A percentile compares a stretch with the other conserved stretches of the same genome.
These are phyloP conservation scores for Ailanthus altissimus DNA, from an alignment of 345 rosid species.

Conservation along the genomic window DNA sequence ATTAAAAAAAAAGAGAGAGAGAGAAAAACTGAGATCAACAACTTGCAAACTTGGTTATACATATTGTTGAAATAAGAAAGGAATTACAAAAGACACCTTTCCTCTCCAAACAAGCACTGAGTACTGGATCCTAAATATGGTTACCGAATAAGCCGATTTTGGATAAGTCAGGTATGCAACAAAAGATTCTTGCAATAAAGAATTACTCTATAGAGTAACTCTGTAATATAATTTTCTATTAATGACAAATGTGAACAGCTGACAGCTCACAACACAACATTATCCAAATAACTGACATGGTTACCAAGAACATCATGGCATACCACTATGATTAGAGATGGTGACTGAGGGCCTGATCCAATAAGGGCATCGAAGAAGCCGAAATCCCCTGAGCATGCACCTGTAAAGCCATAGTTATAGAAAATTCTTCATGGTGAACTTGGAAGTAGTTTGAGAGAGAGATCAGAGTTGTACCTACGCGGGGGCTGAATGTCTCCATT, in stretches of 20 bases:
- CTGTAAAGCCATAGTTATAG: constrained; percentile 40
- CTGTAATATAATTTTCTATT: background rate
- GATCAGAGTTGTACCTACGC: constrained; percentile 56
- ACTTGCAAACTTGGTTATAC: constrained; percentile 1
- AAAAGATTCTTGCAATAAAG: background rate
- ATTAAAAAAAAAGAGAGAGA: background rate
- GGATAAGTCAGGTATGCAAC: background rate
- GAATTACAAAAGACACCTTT: background rate
- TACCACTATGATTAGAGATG: constrained; percentile 78
- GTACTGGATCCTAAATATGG: background rate
- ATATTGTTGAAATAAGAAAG: background rate
- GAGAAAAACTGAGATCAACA: background rate
- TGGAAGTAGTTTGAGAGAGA: constrained; percentile 17
- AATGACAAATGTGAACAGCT: background rate
- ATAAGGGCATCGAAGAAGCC: constrained; percentile 84
- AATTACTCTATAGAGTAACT: background rate
- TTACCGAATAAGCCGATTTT: background rate
- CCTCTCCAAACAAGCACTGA: background rate
- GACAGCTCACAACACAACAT: background rate
- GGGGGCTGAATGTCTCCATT: constrained; percentile 68
- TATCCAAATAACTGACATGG: background rate
- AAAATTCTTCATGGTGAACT: constrained; percentile 9
- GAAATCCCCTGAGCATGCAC: constrained; percentile 94
- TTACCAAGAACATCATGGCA: constrained; percentile 15
- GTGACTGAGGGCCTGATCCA: constrained; percentile 93